A percentile compares a stretch with the other conserved stretches of the same genome.
phyloP scores from a whole-genome alignment of 2,329 filamentous ascomycete genomes.

The Fusarium sp. region DNA sequence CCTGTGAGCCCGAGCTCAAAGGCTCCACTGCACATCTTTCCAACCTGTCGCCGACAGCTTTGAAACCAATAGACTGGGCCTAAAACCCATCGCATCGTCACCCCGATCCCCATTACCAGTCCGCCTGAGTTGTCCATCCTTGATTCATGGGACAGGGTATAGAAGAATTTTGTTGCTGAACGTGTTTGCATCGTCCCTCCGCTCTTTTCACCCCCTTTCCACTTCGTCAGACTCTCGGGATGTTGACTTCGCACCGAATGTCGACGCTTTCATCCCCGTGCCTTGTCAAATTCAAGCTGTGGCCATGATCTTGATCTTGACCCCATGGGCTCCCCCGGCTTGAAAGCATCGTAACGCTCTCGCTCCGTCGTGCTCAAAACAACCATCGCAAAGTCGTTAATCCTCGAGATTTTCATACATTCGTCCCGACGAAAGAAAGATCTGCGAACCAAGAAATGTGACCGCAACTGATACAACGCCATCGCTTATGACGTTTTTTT shows the following conservation, averaged over 20 bases:
- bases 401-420: constrained; percentile 32
- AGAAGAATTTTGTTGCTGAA: constrained; percentile 29
- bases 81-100: constrained; percentile 19
- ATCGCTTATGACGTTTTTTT: constrained; percentile 25
- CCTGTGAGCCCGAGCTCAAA: constrained; percentile 13
- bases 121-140: constrained; percentile 19
- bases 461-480: constrained; percentile 35
- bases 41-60: constrained; percentile 30
- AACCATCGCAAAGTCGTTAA: constrained; percentile 19
- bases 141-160: constrained; percentile 24
- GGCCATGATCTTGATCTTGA: constrained; percentile 5
- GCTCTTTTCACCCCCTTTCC: constrained; percentile 3
- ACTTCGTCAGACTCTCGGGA: background rate
- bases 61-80: constrained; percentile 36
- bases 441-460: constrained; percentile 28
- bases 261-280: constrained; percentile 12
- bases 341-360: constrained; percentile 20
- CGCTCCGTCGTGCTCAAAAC: constrained; percentile 20
- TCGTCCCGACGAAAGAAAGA: constrained; percentile 23
- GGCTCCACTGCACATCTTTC: constrained; percentile 32
- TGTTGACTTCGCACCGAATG: constrained; percentile 12
- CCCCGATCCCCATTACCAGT: constrained; percentile 10
- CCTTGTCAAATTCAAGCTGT: constrained; percentile 16
- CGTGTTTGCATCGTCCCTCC: constrained; percentile 17
- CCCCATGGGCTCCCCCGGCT: constrained; percentile 12